These are phyloP conservation scores for Fusarium pilosicola DNA, from an alignment of 2,329 filamentous ascomycete genomes.

Conservation along the genomic window DNA sequence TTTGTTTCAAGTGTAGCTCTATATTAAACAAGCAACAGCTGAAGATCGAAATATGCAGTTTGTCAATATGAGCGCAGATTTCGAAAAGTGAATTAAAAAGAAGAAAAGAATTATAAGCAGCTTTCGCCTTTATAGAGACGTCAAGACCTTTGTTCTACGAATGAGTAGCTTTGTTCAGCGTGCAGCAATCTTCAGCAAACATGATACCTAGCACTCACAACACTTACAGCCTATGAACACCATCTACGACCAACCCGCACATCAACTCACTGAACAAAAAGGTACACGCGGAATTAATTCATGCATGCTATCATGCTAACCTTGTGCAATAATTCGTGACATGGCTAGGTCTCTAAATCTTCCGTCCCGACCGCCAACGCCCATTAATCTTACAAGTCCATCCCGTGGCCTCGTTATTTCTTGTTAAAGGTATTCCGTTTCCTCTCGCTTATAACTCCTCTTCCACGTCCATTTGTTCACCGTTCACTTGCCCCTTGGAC, in stretches of 20 bases:
- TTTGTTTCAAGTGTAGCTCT: slow-evolving; percentile 9
- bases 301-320: slow-evolving; percentile 38
- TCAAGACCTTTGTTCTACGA: background rate
- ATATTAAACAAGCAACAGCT: background rate
- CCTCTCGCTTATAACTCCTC: slow-evolving; percentile 57
- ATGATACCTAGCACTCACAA: background rate
- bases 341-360: slow-evolving; percentile 43
- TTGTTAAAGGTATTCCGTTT: slow-evolving; percentile 15
- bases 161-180: slow-evolving; percentile 2
- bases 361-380: slow-evolving; percentile 47
- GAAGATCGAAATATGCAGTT: background rate
- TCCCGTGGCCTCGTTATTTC: slow-evolving; percentile 37
- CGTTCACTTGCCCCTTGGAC: slow-evolving; percentile 62
- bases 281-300: slow-evolving; percentile 33
- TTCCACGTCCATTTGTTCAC: slow-evolving; percentile 76
- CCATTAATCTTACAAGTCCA: slow-evolving; percentile 48
- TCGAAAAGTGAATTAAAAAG: background rate
- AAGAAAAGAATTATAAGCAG: background rate
- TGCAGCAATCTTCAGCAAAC: background rate
- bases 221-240: slow-evolving; percentile 1
- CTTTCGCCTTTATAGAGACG: background rate
- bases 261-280: background rate
- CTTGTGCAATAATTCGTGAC: slow-evolving; percentile 40
- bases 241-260: background rate
- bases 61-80: background rate